Evolutionary conservation across 345 rosid genomes (phyloP).

Genomic region (Ricinus communis): DNA sequence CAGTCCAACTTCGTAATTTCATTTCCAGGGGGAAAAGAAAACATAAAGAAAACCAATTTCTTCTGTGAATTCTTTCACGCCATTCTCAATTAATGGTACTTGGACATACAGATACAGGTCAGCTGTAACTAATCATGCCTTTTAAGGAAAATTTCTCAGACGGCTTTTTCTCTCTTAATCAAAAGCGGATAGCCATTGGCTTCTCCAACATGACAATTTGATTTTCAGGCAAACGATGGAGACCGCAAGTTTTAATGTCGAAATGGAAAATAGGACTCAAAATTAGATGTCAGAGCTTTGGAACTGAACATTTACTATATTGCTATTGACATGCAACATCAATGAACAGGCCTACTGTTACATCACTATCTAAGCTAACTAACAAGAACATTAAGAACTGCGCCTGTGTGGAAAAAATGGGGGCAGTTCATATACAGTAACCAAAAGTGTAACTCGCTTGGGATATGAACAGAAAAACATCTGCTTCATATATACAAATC

Average conservation of each 20-base stretch:
- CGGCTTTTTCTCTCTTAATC: too few species aligned
- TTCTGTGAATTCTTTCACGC: too few species aligned
- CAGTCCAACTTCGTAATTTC: too few species aligned
- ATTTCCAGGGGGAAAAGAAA: too few species aligned
- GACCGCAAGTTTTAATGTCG: neutral
- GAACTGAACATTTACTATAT: neutral
- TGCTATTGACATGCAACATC: neutral
- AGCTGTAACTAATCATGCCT: too few species aligned
- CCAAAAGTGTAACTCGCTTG: neutral
- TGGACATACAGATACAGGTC: too few species aligned
- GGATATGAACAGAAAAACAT: neutral
- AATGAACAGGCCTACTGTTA: neutral
- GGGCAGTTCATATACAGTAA: constrained; percentile 7
- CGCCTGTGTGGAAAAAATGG: neutral
- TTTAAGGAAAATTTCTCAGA: too few species aligned
- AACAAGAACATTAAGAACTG: constrained; percentile 10
- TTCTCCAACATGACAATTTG: too few species aligned
- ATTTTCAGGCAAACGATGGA: too few species aligned
- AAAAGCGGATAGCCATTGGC: too few species aligned
- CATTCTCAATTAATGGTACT: too few species aligned
- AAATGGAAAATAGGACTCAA: neutral
- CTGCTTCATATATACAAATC: constrained; percentile 38
- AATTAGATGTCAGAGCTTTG: neutral
- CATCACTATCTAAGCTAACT: constrained; percentile 6
- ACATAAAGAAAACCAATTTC: too few species aligned